Percentiles rank a stretch among this genome's conserved stretches.
Evolutionary conservation across 768 basidiomycete genomes (phyloP).

Genomic region (Boletus barrowsii): DNA sequence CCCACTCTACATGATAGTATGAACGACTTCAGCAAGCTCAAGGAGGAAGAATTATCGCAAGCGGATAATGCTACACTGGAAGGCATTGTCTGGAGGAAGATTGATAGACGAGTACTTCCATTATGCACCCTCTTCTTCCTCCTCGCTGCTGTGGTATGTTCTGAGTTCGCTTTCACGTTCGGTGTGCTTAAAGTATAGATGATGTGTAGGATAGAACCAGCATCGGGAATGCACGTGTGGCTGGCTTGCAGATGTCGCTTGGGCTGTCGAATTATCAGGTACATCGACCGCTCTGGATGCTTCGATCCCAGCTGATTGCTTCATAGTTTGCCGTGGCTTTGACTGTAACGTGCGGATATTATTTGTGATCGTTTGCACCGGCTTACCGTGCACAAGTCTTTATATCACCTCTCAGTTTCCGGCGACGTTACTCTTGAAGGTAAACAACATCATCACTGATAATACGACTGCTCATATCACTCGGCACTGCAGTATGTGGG

Average conservation of each 20-base stretch:
- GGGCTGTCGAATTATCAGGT: constrained; percentile 30
- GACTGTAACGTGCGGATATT: constrained; percentile 22
- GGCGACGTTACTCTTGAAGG: constrained; percentile 58
- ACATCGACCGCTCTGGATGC: background rate
- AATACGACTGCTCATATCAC: background rate
- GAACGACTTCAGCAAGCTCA: background rate
- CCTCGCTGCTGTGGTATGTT: constrained; percentile 48
- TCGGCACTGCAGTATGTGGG: constrained; percentile 17
- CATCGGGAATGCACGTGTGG: constrained; percentile 59
- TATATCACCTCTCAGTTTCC: constrained; percentile 51
- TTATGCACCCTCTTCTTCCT: constrained; percentile 48
- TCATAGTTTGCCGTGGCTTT: constrained; percentile 34
- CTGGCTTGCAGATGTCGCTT: constrained; percentile 54
- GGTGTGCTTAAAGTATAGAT: background rate
- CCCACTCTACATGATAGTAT: background rate
- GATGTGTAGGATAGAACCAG: constrained; percentile 38
- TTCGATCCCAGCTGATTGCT: background rate
- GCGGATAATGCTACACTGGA: constrained; percentile 28
- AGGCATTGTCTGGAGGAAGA: constrained; percentile 44
- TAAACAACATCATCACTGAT: constrained; percentile 1
- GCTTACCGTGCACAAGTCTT: constrained; percentile 29
- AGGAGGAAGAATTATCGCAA: constrained; percentile 5
- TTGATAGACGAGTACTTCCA: constrained; percentile 48
- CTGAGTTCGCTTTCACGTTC: background rate
- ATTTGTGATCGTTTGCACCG: background rate